Evolutionary conservation across 257 asterid species (phyloP), one percentile per base, ranked within the genome.

Genomic region (Thymus mandschuricus): DNA sequence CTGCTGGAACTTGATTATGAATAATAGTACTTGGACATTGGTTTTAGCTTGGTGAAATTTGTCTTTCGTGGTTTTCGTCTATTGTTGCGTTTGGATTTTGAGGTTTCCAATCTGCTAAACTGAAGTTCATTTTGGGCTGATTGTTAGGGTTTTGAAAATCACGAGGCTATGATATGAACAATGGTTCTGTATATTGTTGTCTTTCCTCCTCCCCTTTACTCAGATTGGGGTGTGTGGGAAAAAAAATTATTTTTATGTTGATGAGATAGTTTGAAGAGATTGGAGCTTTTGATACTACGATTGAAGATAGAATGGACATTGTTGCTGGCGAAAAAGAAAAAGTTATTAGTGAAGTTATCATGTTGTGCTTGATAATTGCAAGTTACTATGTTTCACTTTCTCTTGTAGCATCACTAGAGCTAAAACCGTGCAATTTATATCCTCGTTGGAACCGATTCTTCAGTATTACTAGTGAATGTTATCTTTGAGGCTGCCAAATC

Each of bases 1-100:
- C 58, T 67, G 75, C 40, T 68, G 6, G 6, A 49, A 72, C 5
- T 68, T 41, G 66, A 50, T 69, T 58, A 10, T 35, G 59, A 33
- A 66, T 31, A 68, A 31, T 55, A 45, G 66, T 41, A 31, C 46
- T 51, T 60, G 28, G 27, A 40, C 68, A 43, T 60, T 31, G 13
- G 5, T 34, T 60, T 41, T 50, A 59, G 75, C 41, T 49, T 21
- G 70, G 21, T 2, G 27, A 8, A 12, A 28, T 66, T 58, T 9
- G 55, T 8, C 27, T 59, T 61, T 50, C 34, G 15, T 67, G 68
- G 55, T 43, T 33, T 29, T 38, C 12, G 1, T 44, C 44, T 3
- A 21, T 21, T 21, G 9, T 44, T 10, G 49, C 12, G 2, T 10
- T 44, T 44, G 49, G 49, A 44, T 44, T 44, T 44, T 5, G 49